Conservation (phyloP, 257 asterid genomes). For the Coffea canephora region DNA sequence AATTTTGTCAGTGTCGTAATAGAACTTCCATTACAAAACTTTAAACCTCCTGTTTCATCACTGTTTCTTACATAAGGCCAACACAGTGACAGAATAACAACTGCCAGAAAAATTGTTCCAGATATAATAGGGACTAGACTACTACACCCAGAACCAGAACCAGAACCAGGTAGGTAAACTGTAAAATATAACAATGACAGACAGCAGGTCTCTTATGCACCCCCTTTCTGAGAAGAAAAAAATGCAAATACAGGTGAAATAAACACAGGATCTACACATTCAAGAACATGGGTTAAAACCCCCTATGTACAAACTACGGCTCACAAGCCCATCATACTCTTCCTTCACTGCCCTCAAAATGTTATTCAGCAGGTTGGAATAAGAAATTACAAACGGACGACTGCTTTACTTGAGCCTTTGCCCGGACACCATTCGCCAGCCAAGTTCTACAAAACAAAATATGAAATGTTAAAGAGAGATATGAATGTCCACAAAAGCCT, state of each 20-base stretch:
- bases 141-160: too few relatives aligned
- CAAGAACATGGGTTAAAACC: constrained; percentile 32
- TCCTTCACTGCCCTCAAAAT: constrained; percentile 23
- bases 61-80: too few relatives aligned
- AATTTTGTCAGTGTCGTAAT: too few relatives aligned
- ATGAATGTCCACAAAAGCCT: neutral
- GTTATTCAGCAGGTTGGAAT: constrained; percentile 25
- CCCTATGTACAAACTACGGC: constrained; percentile 60
- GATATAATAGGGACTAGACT: too few relatives aligned
- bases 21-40: too few relatives aligned
- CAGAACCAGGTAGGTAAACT: too few relatives aligned
- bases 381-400: constrained; percentile 21
- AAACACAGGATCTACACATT: constrained; percentile 41
- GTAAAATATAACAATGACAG: neutral
- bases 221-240: neutral
- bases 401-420: constrained; percentile 28
- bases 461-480: neutral
- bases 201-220: constrained; percentile 23
- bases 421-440: constrained; percentile 12
- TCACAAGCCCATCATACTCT: constrained; percentile 32
- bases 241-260: constrained; percentile 26
- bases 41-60: too few relatives aligned
- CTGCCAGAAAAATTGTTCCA: too few relatives aligned
- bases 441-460: constrained; percentile 8
- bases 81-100: too few relatives aligned